Evolutionary conservation across 345 rosid genomes (phyloP).

Genomic region (Dipteronia dyeriana): DNA sequence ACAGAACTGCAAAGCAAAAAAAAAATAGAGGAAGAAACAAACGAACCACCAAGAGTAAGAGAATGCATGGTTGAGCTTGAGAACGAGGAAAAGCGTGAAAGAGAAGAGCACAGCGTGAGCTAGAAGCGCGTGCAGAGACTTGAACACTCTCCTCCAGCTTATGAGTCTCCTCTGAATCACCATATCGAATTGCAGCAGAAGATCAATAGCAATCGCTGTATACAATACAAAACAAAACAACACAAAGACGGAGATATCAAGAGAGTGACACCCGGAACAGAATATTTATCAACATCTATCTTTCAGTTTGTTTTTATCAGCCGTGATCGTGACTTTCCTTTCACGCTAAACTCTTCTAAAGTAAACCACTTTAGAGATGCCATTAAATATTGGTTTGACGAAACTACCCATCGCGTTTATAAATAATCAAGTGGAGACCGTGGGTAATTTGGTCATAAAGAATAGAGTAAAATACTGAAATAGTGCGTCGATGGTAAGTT

Average conservation of each 20-base stretch:
- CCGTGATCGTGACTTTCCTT: conserved; percentile 20
- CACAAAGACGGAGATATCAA: conserved; percentile 23
- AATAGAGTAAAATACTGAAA: background rate
- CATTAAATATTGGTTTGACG: background rate
- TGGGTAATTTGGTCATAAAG: conserved; percentile 14
- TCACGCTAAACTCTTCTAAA: conserved; percentile 19
- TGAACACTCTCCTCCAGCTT: conserved; percentile 81
- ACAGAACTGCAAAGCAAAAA: background rate
- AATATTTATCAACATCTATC: background rate
- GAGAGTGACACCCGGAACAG: conserved; percentile 9
- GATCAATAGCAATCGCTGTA: background rate
- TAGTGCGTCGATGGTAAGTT: background rate
- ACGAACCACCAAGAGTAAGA: conserved; percentile 81
- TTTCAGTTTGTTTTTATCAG: background rate
- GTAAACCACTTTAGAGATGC: too few species aligned
- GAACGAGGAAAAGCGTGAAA: conserved; percentile 73
- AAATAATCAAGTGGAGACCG: background rate
- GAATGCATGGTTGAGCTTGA: conserved; percentile 66
- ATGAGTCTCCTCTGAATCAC: conserved; percentile 53
- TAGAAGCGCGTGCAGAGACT: conserved; percentile 60
- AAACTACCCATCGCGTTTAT: background rate
- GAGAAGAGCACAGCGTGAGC: conserved; percentile 77
- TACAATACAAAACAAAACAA: background rate
- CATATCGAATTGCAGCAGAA: conserved; percentile 25
- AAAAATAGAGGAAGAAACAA: background rate